phyloP scores from a whole-genome alignment of 805 yeast genomes.

The Torulaspora indica region DNA sequence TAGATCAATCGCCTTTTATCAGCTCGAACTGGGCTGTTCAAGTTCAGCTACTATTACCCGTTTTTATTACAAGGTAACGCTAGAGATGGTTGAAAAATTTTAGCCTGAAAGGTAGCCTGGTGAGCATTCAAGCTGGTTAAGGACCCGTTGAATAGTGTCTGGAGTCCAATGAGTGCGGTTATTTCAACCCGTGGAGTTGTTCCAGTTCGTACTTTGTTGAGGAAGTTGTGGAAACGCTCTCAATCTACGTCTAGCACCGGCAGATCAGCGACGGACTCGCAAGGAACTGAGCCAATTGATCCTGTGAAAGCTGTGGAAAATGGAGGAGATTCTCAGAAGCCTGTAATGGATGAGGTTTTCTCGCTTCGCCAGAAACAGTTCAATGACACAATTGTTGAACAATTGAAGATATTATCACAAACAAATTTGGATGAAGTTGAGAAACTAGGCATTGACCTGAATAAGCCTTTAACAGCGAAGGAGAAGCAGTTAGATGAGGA shows the following conservation, averaged over 20 bases:
- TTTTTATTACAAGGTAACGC: not conserved
- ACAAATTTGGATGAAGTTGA: slow-evolving; percentile 21
- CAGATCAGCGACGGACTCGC: not conserved
- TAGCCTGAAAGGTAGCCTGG: not conserved
- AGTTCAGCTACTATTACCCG: not conserved
- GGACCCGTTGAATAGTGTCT: not conserved
- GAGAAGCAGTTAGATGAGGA: slow-evolving; percentile 34
- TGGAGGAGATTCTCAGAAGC: not conserved
- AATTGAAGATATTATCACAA: slow-evolving; percentile 17
- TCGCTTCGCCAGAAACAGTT: slow-evolving; percentile 28
- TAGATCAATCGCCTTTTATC: not conserved
- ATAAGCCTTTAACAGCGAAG: slow-evolving; percentile 20
- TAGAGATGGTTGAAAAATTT: slow-evolving; percentile 2
- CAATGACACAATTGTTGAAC: slow-evolving; percentile 25
- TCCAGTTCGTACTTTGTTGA: slow-evolving; percentile 2
- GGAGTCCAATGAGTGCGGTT: slow-evolving; percentile 3
- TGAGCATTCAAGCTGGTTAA: not conserved
- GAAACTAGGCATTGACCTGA: slow-evolving; percentile 12
- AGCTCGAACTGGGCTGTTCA: not conserved
- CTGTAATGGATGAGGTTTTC: slow-evolving; percentile 22
- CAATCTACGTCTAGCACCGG: slow-evolving; percentile 4
- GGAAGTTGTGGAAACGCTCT: slow-evolving; percentile 5
- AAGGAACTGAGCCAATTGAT: not conserved
- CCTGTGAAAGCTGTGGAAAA: not conserved
- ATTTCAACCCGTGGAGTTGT: slow-evolving; percentile 3